Evolutionary conservation across 2,329 filamentous ascomycete species (phyloP), one percentile per base, ranked within the genome.

Genomic region (Elsinoe fawcettii): DNA sequence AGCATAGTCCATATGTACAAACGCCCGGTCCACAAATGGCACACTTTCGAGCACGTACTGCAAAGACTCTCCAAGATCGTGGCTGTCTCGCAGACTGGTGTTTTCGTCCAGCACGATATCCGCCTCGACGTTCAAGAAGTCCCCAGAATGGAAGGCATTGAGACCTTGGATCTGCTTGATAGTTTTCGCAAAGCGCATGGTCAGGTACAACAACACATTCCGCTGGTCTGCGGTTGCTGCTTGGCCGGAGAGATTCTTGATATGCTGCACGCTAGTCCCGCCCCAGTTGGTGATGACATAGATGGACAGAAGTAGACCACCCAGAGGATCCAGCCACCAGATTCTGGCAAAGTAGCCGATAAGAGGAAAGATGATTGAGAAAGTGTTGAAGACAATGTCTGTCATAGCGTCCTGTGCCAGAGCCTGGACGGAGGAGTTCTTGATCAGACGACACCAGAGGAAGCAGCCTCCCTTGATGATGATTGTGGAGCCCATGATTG

Each of bases 181-280:
- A 11, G 87, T 87, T 63, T 87, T 89, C 46, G 90, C 90, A 68
- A 96, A 96, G 18, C 91, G 86, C 87, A 96, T 95, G 1, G 90
- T 93, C 63, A 95, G 80, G 72, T 96, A 96, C 1, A 96, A 78
- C 20, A 96, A 72, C 47, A 95, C 82, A 67, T 93, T 95, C 27
- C 90, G 81, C 74, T 93, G 86, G 64, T 92, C 88, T 0, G 88
- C 85, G 1, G 84, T 83, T 4, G 88, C 88, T 0, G 87, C 87
- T 64, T 87, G 87, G 16, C 89, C 89, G 0, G 86, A 88, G 27
- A 93, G 74, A 65, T 92, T 89, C 67, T 86, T 83, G 66, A 93
- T 90, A 67, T 95, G 89, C 61, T 86, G 82, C 41, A 81, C 77
- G 0, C 86, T 87, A 0, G 87, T 92, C 53, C 78, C 73, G 22